Evolutionary conservation across 1,139 yeast genomes (phyloP).

Genomic region (Suzukiozyma palmioleophila): DNA sequence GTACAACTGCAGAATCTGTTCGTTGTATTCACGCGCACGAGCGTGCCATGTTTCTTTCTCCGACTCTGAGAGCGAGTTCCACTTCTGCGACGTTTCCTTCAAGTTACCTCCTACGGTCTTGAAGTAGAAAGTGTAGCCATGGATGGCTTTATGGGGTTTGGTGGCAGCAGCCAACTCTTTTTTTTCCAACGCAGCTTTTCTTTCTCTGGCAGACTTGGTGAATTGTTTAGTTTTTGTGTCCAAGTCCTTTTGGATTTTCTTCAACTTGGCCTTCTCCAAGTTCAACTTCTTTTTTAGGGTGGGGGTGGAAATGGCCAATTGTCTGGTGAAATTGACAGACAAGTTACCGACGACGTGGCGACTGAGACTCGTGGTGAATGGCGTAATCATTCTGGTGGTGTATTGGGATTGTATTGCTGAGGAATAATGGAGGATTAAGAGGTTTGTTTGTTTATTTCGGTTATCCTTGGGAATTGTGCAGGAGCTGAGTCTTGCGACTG

Average conservation of each 20-base stretch:
- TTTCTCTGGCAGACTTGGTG: constrained; percentile 11
- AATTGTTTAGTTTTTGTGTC: neutral
- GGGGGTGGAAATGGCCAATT: neutral
- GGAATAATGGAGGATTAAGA: no score
- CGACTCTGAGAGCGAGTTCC: constrained; percentile 19
- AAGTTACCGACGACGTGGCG: neutral
- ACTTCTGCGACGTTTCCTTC: constrained; percentile 11
- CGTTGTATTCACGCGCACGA: constrained; percentile 27
- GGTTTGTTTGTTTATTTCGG: neutral
- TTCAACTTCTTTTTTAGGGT: neutral
- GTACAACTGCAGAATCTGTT: constrained; percentile 19
- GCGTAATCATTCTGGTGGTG: neutral
- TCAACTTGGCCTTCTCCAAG: constrained; percentile 5
- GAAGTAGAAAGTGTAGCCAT: constrained; percentile 4
- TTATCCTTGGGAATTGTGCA: neutral
- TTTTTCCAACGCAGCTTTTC: constrained; percentile 7
- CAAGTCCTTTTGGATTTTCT: constrained; percentile 3
- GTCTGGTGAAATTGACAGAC: neutral
- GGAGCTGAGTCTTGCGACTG: neutral
- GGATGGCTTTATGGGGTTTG: constrained; percentile 4
- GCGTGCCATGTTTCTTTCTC: constrained; percentile 24
- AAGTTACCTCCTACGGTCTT: constrained; percentile 13
- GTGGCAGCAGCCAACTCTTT: constrained; percentile 11
- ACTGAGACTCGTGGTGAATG: neutral
- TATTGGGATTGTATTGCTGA: no score